Evolutionary conservation across 768 basidiomycete genomes (phyloP).

Genomic region (Boletus eberwhitei): DNA sequence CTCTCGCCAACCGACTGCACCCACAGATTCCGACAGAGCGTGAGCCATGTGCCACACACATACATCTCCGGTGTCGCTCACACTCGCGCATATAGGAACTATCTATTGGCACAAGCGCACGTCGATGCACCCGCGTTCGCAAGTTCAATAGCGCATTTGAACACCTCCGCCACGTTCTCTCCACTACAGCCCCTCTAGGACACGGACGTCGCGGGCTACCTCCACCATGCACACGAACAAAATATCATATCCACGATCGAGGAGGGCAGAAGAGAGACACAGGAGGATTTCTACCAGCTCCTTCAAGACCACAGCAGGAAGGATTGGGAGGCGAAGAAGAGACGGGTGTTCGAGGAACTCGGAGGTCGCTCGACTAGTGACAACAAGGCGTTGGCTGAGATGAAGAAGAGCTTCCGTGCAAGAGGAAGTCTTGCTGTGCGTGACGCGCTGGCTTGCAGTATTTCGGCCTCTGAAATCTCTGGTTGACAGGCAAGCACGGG

Average conservation of each 20-base stretch:
- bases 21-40: slow-evolving; percentile 73
- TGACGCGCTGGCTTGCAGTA: slow-evolving; percentile 3
- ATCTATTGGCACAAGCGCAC: slow-evolving; percentile 89
- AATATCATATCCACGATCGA: slow-evolving; percentile 93
- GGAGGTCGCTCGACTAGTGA: slow-evolving; percentile 64
- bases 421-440: slow-evolving; percentile 54
- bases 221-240: slow-evolving; percentile 93
- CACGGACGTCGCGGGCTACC: slow-evolving; percentile 90
- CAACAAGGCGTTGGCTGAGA: slow-evolving; percentile 50
- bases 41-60: slow-evolving; percentile 35
- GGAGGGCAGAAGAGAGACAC: slow-evolving; percentile 80
- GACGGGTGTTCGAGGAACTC: slow-evolving; percentile 84
- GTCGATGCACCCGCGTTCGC: slow-evolving; percentile 90
- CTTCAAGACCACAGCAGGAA: slow-evolving; percentile 70
- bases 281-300: slow-evolving; percentile 79
- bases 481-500: slow-evolving; percentile 38
- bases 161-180: slow-evolving; percentile 78
- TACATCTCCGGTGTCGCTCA: slow-evolving; percentile 7
- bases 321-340: slow-evolving; percentile 91
- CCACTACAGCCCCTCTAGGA: slow-evolving; percentile 92
- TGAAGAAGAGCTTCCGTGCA: slow-evolving; percentile 60
- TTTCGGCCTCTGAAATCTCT: slow-evolving; percentile 5
- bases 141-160: slow-evolving; percentile 77
- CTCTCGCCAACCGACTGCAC: slow-evolving; percentile 60
- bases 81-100: slow-evolving; percentile 52